phyloP scores from a whole-genome alignment of 1,284 basidiomycete species.

The Moesziomyces parantarcticus region DNA sequence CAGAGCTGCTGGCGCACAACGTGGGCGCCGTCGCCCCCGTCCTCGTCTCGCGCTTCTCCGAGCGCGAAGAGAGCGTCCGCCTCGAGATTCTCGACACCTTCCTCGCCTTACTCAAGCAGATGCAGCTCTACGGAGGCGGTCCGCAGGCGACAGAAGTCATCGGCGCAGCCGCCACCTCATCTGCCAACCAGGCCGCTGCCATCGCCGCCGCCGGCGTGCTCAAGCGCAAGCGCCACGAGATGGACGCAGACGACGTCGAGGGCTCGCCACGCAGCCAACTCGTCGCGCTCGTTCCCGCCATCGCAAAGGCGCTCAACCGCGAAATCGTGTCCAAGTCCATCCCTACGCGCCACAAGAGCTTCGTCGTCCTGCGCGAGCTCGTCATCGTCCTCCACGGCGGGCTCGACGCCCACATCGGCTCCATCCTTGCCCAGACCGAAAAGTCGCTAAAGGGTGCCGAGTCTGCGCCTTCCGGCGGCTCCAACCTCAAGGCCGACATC shows the following conservation, averaged over 20 bases:
- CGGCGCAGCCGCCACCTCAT: conserved; percentile 59
- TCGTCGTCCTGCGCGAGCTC: conserved; percentile 80
- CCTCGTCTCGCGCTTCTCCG: conserved; percentile 88
- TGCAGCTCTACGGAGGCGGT: conserved; percentile 70
- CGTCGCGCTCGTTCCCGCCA: conserved; percentile 77
- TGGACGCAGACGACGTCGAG: conserved; percentile 41
- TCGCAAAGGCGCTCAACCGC: conserved; percentile 83
- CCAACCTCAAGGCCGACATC: conserved; percentile 72
- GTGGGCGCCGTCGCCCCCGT: conserved; percentile 87
- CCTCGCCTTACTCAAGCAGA: conserved; percentile 81
- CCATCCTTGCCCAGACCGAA: conserved; percentile 69
- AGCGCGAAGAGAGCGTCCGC: conserved; percentile 95
- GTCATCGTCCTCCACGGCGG: conserved; percentile 85
- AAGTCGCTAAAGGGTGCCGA: conserved; percentile 67
- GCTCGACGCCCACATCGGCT: conserved; percentile 77
- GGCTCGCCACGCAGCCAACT: conserved; percentile 61
- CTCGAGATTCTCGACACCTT: conserved; percentile 92
- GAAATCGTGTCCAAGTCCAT: conserved; percentile 88
- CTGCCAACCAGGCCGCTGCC: conserved; percentile 33
- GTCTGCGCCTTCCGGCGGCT: conserved; percentile 59
- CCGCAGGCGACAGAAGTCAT: conserved; percentile 75
- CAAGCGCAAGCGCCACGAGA: conserved; percentile 67
- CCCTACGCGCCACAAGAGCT: conserved; percentile 84
- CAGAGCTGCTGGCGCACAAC: conserved; percentile 81
- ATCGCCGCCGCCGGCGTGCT: conserved; percentile 58